These are phyloP conservation scores for Hymenoscyphus albidus DNA, from an alignment of 2,329 filamentous ascomycete genomes.

Conservation along the genomic window DNA sequence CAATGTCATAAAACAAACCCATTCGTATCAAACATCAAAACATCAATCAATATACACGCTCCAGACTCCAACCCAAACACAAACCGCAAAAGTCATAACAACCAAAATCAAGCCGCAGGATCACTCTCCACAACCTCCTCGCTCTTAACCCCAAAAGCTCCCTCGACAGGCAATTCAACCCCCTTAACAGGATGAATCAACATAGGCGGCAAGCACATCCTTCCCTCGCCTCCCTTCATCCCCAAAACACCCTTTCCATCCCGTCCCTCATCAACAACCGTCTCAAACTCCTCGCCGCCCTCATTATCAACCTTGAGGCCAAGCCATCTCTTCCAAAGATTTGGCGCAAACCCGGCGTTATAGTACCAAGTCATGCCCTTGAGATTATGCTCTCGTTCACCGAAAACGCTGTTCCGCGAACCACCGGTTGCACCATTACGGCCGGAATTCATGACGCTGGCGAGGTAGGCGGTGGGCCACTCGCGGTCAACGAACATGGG, in stretches of 20 bases:
- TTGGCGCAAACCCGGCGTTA: conserved; percentile 74
- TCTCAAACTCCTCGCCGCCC: conserved; percentile 72
- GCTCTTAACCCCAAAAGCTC: conserved; percentile 15
- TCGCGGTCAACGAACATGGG: conserved; percentile 81
- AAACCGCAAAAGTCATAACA: background rate
- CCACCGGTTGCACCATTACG: conserved; percentile 73
- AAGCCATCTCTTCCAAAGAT: conserved; percentile 81
- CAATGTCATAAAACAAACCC: too few species aligned
- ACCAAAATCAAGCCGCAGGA: conserved; percentile 31
- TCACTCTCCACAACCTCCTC: conserved; percentile 31
- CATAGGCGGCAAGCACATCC: conserved; percentile 91
- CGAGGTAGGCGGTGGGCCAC: conserved; percentile 78
- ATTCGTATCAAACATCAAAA: too few species aligned
- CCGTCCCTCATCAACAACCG: conserved; percentile 47
- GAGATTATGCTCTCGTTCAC: conserved; percentile 86
- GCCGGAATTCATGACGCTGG: conserved; percentile 75
- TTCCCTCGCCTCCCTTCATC: conserved; percentile 68
- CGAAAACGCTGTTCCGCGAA: conserved; percentile 67
- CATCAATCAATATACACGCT: too few species aligned
- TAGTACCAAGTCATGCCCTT: conserved; percentile 89
- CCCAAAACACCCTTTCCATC: conserved; percentile 34
- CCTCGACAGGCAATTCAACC: conserved; percentile 49
- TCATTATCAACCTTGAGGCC: conserved; percentile 76
- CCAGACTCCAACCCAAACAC: too few species aligned
- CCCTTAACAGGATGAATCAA: conserved; percentile 84